These are phyloP conservation scores for Lignosus rhinocerotis DNA, from an alignment of 1,284 basidiomycete genomes.

Conservation along the genomic window DNA sequence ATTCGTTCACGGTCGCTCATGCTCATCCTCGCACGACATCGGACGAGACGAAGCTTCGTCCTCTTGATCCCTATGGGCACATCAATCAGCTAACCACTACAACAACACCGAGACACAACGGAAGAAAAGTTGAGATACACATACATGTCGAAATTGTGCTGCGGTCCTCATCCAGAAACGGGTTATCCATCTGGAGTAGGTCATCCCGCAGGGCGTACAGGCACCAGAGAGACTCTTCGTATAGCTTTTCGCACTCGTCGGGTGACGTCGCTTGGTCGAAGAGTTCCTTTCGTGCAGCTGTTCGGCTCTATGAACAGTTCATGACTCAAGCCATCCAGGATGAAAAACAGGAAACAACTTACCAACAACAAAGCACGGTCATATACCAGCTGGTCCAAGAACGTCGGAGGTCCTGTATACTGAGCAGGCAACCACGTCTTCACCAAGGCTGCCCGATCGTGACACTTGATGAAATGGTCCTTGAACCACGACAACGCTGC, in stretches of 20 bases:
- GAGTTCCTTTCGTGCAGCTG: constrained; percentile 90
- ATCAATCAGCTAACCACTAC: constrained; percentile 2
- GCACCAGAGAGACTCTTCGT: constrained; percentile 94
- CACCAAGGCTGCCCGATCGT: constrained; percentile 71
- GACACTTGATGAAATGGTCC: constrained; percentile 76
- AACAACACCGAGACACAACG: neutral
- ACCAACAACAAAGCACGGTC: constrained; percentile 75
- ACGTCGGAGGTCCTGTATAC: constrained; percentile 71
- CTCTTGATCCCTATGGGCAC: constrained; percentile 68
- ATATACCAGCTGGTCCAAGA: constrained; percentile 81
- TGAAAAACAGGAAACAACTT: constrained; percentile 24
- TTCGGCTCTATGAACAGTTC: constrained; percentile 68
- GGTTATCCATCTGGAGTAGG: constrained; percentile 79
- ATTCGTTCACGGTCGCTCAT: constrained; percentile 71
- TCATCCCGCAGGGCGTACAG: constrained; percentile 91
- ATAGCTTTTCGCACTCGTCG: constrained; percentile 89
- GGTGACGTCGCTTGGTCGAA: constrained; percentile 73
- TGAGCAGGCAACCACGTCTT: constrained; percentile 81
- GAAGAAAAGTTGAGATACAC: neutral
- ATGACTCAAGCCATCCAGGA: neutral
- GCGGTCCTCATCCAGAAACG: constrained; percentile 83
- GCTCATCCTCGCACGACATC: constrained; percentile 69
- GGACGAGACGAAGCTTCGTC: constrained; percentile 74
- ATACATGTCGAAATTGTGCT: constrained; percentile 80
- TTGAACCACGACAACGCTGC: constrained; percentile 76